These are phyloP conservation scores for Davidsoniella australis DNA, from an alignment of 2,329 filamentous ascomycete genomes.

Conservation along the genomic window DNA sequence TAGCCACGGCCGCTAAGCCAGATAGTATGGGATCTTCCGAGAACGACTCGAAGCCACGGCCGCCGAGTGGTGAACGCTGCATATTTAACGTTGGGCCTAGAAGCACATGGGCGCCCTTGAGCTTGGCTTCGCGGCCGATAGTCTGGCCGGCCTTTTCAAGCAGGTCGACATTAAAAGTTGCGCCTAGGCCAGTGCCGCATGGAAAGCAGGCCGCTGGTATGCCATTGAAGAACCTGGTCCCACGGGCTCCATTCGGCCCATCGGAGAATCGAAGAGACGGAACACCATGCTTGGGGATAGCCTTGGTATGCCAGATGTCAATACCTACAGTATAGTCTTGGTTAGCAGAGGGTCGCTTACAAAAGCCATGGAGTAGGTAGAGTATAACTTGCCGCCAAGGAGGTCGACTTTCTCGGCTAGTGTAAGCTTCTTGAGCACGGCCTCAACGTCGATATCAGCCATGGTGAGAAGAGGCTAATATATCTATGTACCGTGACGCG, in stretches of 20 bases:
- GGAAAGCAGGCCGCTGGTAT: conserved; percentile 53
- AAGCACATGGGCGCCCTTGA: conserved; percentile 56
- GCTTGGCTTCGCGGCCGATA: conserved; percentile 51
- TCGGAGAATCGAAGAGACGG: conserved; percentile 66
- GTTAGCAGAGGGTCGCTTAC: conserved; percentile 28
- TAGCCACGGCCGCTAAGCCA: conserved; percentile 34
- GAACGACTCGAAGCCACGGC: conserved; percentile 42
- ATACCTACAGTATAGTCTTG: conserved; percentile 56
- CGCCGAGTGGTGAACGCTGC: conserved; percentile 41
- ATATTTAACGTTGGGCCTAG: conserved; percentile 51
- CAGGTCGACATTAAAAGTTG: conserved; percentile 62
- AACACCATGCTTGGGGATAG: conserved; percentile 42
- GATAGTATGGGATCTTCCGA: conserved; percentile 41
- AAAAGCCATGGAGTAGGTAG: conserved; percentile 14
- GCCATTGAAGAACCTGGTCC: conserved; percentile 43
- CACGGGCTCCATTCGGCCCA: conserved; percentile 60
- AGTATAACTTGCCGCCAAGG: conserved; percentile 44
- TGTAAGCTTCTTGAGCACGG: conserved; percentile 51
- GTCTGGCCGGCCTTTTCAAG: conserved; percentile 54
- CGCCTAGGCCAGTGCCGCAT: conserved; percentile 59
- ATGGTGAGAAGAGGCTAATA: conserved; percentile 18
- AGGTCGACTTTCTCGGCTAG: conserved; percentile 63
- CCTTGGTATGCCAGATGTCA: conserved; percentile 37
- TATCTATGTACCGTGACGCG: too few species aligned
- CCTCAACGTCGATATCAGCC: conserved; percentile 36